A percentile compares a stretch with the other conserved stretches of the same genome.
These are phyloP conservation scores for Scedosporium dehoogii DNA, from an alignment of 2,329 filamentous ascomycete species.

Conservation along the genomic window DNA sequence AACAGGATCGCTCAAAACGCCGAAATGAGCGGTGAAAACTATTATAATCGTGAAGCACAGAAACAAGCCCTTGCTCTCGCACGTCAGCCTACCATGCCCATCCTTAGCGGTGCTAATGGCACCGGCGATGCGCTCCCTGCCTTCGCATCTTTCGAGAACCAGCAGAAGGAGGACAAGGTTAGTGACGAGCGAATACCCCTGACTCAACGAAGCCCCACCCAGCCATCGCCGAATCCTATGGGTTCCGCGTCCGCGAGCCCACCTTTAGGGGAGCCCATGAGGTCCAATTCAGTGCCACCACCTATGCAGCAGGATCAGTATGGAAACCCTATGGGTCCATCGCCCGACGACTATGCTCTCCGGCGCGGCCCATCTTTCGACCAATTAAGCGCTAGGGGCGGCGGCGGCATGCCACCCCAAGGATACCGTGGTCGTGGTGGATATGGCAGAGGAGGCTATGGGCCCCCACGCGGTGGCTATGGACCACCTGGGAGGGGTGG, in stretches of 20 bases:
- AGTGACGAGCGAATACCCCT: conserved; percentile 64
- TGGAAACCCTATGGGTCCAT: conserved; percentile 42
- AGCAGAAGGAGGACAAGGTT: conserved; percentile 48
- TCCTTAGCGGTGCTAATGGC: conserved; percentile 41
- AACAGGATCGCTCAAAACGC: conserved; percentile 87
- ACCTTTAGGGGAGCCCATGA: conserved; percentile 21
- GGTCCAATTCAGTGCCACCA: conserved; percentile 27
- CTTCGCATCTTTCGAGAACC: conserved; percentile 59
- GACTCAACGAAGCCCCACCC: conserved; percentile 53
- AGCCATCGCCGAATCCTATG: conserved; percentile 40
- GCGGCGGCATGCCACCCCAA: conserved; percentile 31
- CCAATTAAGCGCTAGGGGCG: conserved; percentile 41
- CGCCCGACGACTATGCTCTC: conserved; percentile 31
- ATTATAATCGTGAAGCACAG: conserved; percentile 62
- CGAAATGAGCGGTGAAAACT: conserved; percentile 94
- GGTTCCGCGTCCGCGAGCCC: conserved; percentile 27
- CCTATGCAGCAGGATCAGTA: conserved; percentile 47
- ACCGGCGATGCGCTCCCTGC: conserved; percentile 36
- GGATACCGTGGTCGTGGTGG: conserved; percentile 35
- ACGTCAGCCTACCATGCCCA: conserved; percentile 48
- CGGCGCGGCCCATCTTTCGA: conserved; percentile 36
- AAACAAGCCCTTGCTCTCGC: conserved; percentile 34
- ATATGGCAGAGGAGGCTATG: conserved; percentile 36
- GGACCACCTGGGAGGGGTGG: conserved; percentile 34
- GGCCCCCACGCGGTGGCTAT: conserved; percentile 35